Conservation (phyloP, 2,329 filamentous ascomycete species). For the Microcyclospora pomicola region DNA sequence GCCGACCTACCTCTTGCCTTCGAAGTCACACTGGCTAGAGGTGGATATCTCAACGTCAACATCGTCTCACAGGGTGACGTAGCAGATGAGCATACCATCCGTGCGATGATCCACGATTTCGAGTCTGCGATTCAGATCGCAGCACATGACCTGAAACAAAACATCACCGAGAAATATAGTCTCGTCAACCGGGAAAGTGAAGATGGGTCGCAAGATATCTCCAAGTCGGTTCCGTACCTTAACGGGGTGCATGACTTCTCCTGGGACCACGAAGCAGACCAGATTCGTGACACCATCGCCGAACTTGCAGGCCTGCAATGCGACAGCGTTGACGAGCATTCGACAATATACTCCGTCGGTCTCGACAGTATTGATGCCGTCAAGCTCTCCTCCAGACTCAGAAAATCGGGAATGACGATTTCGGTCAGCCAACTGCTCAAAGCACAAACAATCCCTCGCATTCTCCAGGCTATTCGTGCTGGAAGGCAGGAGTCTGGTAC, state of each 20-base stretch:
- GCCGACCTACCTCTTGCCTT: slow-evolving; percentile 67
- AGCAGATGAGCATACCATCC: slow-evolving; percentile 23
- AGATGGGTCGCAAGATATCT: not conserved
- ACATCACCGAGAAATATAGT: slow-evolving; percentile 10
- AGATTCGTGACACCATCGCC: slow-evolving; percentile 50
- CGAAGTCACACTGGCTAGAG: slow-evolving; percentile 47
- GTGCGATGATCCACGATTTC: slow-evolving; percentile 31
- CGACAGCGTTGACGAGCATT: slow-evolving; percentile 40
- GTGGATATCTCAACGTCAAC: slow-evolving; percentile 40
- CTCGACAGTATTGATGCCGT: slow-evolving; percentile 89
- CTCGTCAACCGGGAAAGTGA: not conserved
- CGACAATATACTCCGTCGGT: slow-evolving; percentile 66
- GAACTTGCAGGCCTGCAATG: slow-evolving; percentile 42
- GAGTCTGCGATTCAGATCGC: slow-evolving; percentile 26
- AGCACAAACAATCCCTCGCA: slow-evolving; percentile 50
- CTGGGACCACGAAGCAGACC: slow-evolving; percentile 44
- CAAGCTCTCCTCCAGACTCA: slow-evolving; percentile 62
- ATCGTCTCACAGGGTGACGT: slow-evolving; percentile 44
- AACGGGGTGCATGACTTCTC: slow-evolving; percentile 30
- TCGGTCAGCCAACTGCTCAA: slow-evolving; percentile 67
- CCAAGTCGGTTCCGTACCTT: slow-evolving; percentile 3
- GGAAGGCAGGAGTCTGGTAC: not conserved
- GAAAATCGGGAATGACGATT: slow-evolving; percentile 44
- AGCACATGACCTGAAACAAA: slow-evolving; percentile 19
- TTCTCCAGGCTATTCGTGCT: slow-evolving; percentile 27